phyloP scores from a whole-genome alignment of 345 rosid species.

The Bruguiera parviflora region DNA sequence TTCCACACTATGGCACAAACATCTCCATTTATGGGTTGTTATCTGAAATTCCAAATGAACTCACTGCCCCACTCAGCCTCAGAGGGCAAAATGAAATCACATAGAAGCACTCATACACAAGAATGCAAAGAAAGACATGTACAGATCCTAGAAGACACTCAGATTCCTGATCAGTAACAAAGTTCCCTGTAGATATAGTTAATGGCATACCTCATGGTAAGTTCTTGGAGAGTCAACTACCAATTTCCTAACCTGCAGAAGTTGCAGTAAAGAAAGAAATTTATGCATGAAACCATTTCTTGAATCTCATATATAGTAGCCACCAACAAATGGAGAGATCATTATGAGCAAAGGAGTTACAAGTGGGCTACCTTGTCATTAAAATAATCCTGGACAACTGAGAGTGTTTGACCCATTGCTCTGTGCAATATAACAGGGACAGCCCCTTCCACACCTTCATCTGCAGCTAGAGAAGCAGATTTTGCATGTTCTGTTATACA shows the following conservation, averaged over 20 bases:
- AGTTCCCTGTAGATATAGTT: slow-evolving; percentile 2
- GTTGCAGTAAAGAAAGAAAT: slow-evolving; percentile 8
- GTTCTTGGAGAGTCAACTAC: slow-evolving; percentile 93
- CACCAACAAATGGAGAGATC: slow-evolving; percentile 5
- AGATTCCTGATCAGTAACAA: slow-evolving; percentile 5
- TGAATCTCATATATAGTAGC: slow-evolving; percentile 3
- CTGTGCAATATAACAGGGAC: slow-evolving; percentile 80
- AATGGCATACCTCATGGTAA: slow-evolving; percentile 75
- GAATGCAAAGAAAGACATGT: background rate
- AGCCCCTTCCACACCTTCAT: slow-evolving; percentile 93
- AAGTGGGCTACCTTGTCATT: slow-evolving; percentile 54
- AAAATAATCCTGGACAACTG: slow-evolving; percentile 95
- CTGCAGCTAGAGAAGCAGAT: slow-evolving; percentile 93
- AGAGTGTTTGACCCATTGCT: slow-evolving; percentile 97
- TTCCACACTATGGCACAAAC: background rate
- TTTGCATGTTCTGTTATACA: slow-evolving; percentile 78
- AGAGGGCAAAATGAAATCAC: background rate
- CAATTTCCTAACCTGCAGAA: slow-evolving; percentile 78
- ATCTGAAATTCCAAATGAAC: background rate
- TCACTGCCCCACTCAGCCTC: background rate
- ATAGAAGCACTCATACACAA: slow-evolving; percentile 7
- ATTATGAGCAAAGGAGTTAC: slow-evolving; percentile 3
- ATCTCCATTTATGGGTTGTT: background rate
- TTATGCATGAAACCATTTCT: slow-evolving; percentile 8
- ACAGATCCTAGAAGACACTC: background rate